These are phyloP conservation scores for Aspergillus quadricinctus DNA, from an alignment of 2,329 filamentous ascomycete genomes.

Conservation along the genomic window DNA sequence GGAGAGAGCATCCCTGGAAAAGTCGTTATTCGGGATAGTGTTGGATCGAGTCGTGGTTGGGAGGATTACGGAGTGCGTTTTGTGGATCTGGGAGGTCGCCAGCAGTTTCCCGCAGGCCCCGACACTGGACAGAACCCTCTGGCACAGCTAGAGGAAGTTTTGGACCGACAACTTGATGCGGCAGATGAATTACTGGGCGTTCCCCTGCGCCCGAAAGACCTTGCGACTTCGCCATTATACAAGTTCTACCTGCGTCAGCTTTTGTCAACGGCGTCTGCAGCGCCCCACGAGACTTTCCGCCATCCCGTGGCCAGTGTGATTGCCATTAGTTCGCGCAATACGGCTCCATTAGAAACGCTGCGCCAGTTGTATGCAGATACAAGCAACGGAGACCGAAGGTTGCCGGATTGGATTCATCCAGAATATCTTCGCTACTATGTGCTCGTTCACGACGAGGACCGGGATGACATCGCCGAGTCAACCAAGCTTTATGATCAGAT, in stretches of 20 bases:
- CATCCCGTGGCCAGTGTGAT: conserved; percentile 94
- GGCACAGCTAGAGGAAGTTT: conserved; percentile 70
- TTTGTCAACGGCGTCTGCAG: conserved; percentile 71
- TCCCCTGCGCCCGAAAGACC: conserved; percentile 27
- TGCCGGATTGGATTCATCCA: conserved; percentile 82
- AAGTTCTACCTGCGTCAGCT: conserved; percentile 78
- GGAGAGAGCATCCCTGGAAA: conserved; percentile 84
- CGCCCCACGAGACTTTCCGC: conserved; percentile 85
- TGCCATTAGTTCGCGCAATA: conserved; percentile 85
- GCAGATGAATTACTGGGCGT: conserved; percentile 55
- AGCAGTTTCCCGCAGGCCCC: conserved; percentile 30
- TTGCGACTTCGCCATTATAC: conserved; percentile 70
- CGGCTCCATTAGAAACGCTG: conserved; percentile 79
- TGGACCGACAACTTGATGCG: conserved; percentile 73
- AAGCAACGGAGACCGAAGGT: conserved; percentile 66
- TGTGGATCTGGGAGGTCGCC: conserved; percentile 56
- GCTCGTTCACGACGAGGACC: conserved; percentile 91
- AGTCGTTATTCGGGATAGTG: conserved; percentile 84
- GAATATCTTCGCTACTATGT: conserved; percentile 96
- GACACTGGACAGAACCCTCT: conserved; percentile 36
- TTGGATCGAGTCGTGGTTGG: conserved; percentile 74
- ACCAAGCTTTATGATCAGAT: conserved; percentile 94
- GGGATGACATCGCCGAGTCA: conserved; percentile 85
- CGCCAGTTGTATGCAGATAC: conserved; percentile 79
- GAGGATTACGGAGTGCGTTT: conserved; percentile 92